Conservation (phyloP, 495 filamentous ascomycete species). For the Collariella sp. region DNA sequence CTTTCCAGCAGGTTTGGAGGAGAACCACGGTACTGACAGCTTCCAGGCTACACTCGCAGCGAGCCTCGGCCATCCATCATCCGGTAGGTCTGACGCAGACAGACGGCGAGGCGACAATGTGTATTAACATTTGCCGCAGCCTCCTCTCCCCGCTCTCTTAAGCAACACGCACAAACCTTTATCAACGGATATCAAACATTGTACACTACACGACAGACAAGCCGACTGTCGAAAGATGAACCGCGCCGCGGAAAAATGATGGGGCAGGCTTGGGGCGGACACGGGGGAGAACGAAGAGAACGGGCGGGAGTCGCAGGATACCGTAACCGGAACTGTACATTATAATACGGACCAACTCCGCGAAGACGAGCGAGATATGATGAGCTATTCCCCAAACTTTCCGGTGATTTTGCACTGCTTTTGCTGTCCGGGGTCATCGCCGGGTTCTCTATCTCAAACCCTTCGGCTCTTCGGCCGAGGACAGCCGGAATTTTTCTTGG, state of each 20-base stretch:
- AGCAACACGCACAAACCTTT: background rate
- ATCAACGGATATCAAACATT: slow-evolving; percentile 1
- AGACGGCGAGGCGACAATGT: background rate
- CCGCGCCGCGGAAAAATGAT: background rate
- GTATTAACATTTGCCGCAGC: slow-evolving; percentile 30
- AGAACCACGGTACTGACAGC: slow-evolving; percentile 24
- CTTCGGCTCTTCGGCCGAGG: slow-evolving; percentile 19
- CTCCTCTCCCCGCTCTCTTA: slow-evolving; percentile 66
- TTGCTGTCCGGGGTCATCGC: background rate
- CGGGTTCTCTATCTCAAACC: background rate
- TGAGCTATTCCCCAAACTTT: background rate
- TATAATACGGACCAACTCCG: slow-evolving; percentile 19
- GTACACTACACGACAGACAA: slow-evolving; percentile 13
- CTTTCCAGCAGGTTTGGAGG: background rate
- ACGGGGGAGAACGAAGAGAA: background rate
- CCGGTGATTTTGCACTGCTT: background rate
- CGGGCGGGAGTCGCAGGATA: background rate
- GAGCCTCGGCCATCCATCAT: slow-evolving; percentile 87
- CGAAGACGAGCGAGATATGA: background rate
- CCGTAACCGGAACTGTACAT: slow-evolving; percentile 20
- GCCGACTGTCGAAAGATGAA: background rate
- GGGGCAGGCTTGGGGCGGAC: background rate
- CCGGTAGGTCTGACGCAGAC: slow-evolving; percentile 50
- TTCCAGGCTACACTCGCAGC: slow-evolving; percentile 82
- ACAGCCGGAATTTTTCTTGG: slow-evolving; percentile 4